Evolutionary conservation across 1,139 yeast genomes (phyloP), one percentile per base, ranked within the genome.

Genomic region (Kazachstania sp.): DNA sequence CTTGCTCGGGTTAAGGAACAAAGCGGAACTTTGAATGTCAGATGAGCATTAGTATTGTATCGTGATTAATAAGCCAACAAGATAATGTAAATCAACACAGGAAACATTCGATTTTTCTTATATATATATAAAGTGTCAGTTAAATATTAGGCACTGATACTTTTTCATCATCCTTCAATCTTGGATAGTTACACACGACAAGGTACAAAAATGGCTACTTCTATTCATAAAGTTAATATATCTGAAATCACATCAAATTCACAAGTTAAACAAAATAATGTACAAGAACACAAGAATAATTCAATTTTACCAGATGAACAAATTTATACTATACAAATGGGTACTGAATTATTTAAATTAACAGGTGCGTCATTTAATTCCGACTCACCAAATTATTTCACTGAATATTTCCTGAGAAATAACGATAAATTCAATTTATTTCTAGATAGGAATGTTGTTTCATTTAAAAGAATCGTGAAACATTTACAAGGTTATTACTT

Each of bases 311-410:
- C 90, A 34, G 77, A 72, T 51, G 83, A 79, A 43, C 76, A 73
- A 54, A 78, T 85, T 53, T 87, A 74, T 63, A 72, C 81, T 8
- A 74, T 87, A 26, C 86, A 83, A 60, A 81, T 86, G 4, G 95
- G 95, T 0, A 75, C 72, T 49, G 73, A 73, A 53, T 54, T 74
- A 34, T 82, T 77, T 61, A 69, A 72, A 36, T 54, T 70, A 15
- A 81, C 90, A 58, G 96, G 95, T 0, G 86, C 90, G 1, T 85
- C 95, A 13, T 65, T 87, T 38, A 83, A 88, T 19, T 84, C 86
- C 1, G 96, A 87, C 65, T 80, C 70, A 0, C 78, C 78, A 1
- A 71, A 74, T 11, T 74, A 69, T 49, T 74, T 74, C 58, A 72
- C 78, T 4, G 66, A 67, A 29, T 71, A 65, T 53, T 74, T 74